These are phyloP conservation scores for Russula abietina DNA, from an alignment of 768 basidiomycete genomes.

Conservation along the genomic window DNA sequence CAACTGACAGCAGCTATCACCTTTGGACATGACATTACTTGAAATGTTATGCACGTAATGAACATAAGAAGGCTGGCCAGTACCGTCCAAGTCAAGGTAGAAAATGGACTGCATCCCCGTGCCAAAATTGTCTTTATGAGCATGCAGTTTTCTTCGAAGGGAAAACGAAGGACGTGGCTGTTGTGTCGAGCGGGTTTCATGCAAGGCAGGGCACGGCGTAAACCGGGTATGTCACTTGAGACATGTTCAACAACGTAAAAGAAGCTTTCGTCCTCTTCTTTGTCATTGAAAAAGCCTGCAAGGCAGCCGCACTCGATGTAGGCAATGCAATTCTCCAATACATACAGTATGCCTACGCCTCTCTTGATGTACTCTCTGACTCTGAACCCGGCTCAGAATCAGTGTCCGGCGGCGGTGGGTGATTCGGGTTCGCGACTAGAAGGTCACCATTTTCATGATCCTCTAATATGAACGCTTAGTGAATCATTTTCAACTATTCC, in stretches of 20 bases:
- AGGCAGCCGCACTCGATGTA: background rate
- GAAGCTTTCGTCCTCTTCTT: background rate
- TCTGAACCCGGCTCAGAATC: constrained; percentile 3
- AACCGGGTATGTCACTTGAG: background rate
- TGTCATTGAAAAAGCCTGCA: background rate
- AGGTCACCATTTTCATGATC: constrained; percentile 7
- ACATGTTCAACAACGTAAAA: constrained; percentile 9
- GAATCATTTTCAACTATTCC: background rate
- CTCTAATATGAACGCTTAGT: background rate
- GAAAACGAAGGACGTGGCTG: background rate
- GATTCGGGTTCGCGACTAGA: constrained; percentile 21
- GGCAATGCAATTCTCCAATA: background rate
- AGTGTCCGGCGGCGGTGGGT: constrained; percentile 5
- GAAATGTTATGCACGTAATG: background rate
- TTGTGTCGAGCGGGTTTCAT: background rate
- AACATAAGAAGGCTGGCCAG: background rate
- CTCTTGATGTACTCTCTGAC: background rate
- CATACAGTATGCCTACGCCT: background rate
- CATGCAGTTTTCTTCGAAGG: background rate
- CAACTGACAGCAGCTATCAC: background rate
- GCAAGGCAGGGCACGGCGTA: background rate
- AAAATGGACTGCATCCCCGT: background rate
- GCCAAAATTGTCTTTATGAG: background rate
- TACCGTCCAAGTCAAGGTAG: no score
- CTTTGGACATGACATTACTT: no score